phyloP scores from a whole-genome alignment of 1,139 yeast genomes.

The Scheffersomyces titani region DNA sequence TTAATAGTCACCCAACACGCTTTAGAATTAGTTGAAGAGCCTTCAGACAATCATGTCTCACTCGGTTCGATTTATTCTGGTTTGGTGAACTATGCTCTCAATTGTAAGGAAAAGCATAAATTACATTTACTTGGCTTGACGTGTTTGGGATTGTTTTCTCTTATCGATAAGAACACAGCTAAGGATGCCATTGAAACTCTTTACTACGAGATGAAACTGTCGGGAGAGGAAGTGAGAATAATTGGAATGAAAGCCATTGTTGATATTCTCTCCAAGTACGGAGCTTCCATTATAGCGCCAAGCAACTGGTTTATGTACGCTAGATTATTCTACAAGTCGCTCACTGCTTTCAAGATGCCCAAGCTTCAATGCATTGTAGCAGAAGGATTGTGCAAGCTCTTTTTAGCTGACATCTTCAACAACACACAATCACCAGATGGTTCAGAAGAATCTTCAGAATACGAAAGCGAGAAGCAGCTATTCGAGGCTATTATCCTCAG shows the following conservation, averaged over 20 bases:
- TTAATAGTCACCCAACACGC: conserved; percentile 70
- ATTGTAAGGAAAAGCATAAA: conserved; percentile 57
- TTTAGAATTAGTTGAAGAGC: conserved; percentile 66
- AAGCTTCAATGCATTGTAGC: conserved; percentile 80
- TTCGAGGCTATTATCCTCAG: conserved; percentile 71
- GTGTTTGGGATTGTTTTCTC: conserved; percentile 79
- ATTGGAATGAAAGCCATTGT: conserved; percentile 70
- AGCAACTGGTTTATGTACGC: conserved; percentile 45
- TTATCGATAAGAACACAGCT: conserved; percentile 52
- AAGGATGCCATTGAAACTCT: conserved; percentile 16
- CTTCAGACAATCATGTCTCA: conserved; percentile 65
- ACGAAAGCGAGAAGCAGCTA: conserved; percentile 40
- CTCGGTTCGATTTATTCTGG: conserved; percentile 74
- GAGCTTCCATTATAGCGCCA: conserved; percentile 63
- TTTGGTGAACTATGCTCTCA: conserved; percentile 80
- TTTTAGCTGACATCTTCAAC: conserved; percentile 72
- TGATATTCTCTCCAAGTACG: conserved; percentile 79
- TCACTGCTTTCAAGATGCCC: conserved; percentile 59
- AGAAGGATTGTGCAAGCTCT: conserved; percentile 82
- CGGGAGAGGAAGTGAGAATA: conserved; percentile 58
- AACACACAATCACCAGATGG: conserved; percentile 21
- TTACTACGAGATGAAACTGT: conserved; percentile 14
- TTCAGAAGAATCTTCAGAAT: conserved; percentile 20
- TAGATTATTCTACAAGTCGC: conserved; percentile 61
- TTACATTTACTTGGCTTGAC: conserved; percentile 66